phyloP scores from a whole-genome alignment of 805 yeast genomes.

The Cyberlindnera petersonii region DNA sequence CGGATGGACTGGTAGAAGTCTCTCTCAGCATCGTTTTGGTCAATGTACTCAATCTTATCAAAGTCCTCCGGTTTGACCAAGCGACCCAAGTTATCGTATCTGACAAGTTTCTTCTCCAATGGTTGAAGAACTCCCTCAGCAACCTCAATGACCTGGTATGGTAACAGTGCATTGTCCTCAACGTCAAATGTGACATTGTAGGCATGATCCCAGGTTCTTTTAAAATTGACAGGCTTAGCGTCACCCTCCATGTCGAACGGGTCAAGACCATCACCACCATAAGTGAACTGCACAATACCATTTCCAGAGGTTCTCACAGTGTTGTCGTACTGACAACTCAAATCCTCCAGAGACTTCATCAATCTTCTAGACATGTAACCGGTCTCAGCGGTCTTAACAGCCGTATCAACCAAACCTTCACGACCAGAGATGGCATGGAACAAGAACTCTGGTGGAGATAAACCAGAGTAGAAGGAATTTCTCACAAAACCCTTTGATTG shows the following conservation, averaged over 20 bases:
- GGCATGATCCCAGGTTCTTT: slow-evolving; percentile 93
- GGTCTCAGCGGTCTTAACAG: slow-evolving; percentile 98
- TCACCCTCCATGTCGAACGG: slow-evolving; percentile 99
- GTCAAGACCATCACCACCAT: slow-evolving; percentile 98
- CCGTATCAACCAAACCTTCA: slow-evolving; percentile 99
- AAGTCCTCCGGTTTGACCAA: slow-evolving; percentile 40
- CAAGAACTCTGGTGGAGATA: slow-evolving; percentile 93
- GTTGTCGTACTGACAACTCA: slow-evolving; percentile 87
- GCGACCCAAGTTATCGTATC: slow-evolving; percentile 73
- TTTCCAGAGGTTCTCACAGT: slow-evolving; percentile 94
- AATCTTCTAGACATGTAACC: slow-evolving; percentile 98
- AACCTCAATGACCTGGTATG: slow-evolving; percentile 59
- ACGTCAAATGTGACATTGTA: slow-evolving; percentile 62
- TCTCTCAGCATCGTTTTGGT: slow-evolving; percentile 84
- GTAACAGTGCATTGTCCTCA: slow-evolving; percentile 54
- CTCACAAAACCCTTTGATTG: slow-evolving; percentile 97
- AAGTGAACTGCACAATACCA: slow-evolving; percentile 95
- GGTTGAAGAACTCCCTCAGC: slow-evolving; percentile 58
- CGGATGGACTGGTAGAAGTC: slow-evolving; percentile 75
- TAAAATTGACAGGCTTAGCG: slow-evolving; percentile 91
- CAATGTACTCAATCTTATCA: slow-evolving; percentile 61
- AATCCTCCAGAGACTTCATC: slow-evolving; percentile 96
- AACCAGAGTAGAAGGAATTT: slow-evolving; percentile 90
- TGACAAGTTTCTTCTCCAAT: slow-evolving; percentile 51
- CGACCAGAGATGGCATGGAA: slow-evolving; percentile 99